These are phyloP conservation scores for Daldinia sp. DNA, from an alignment of 2,329 filamentous ascomycete species.

Conservation along the genomic window DNA sequence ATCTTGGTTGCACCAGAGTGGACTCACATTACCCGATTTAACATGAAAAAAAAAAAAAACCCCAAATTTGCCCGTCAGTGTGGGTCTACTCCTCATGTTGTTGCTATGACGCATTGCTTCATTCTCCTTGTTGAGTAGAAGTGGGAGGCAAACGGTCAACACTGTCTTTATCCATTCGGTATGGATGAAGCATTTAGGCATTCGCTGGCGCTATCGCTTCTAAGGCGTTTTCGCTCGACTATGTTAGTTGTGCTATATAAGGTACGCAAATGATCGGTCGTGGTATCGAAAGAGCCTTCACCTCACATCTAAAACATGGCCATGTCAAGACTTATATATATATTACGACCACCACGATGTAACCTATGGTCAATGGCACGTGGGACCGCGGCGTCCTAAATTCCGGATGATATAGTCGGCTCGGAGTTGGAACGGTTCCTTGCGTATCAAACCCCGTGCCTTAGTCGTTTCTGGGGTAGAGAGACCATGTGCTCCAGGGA, in stretches of 20 bases:
- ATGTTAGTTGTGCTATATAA: background rate
- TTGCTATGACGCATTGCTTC: background rate
- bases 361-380: background rate
- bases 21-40: background rate
- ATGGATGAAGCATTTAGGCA: background rate
- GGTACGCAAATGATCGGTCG: background rate
- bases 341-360: background rate
- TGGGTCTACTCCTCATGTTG: constrained; percentile 1
- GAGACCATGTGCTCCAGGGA: constrained; percentile 15
- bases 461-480: constrained; percentile 2
- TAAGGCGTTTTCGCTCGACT: background rate
- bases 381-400: background rate
- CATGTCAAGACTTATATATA: constrained; percentile 1
- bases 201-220: background rate
- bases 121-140: background rate
- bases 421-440: constrained; percentile 9
- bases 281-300: background rate
- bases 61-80: background rate
- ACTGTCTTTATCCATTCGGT: background rate
- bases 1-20: background rate
- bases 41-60: background rate
- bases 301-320: background rate
- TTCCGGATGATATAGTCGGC: background rate
- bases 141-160: background rate
- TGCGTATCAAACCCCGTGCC: constrained; percentile 1